A percentile compares a stretch with the other conserved stretches of the same genome.
phyloP scores from a whole-genome alignment of 2,329 filamentous ascomycete species.

The Nothophaeocryptopus gaeumannii region DNA sequence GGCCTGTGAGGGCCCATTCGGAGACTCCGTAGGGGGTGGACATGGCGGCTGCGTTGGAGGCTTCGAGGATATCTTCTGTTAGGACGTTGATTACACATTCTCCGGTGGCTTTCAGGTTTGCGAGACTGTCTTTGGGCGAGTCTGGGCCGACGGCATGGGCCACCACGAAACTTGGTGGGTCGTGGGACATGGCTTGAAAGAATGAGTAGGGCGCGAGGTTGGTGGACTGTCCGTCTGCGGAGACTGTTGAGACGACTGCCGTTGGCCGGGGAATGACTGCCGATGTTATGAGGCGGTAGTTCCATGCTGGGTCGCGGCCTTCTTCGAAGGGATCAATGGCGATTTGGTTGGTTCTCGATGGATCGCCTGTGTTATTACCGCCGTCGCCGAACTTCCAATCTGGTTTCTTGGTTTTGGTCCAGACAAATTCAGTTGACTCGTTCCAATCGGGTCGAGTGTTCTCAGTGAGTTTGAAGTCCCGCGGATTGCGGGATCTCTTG shows the following conservation, averaged over 20 bases:
- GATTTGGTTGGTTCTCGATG: constrained; percentile 58
- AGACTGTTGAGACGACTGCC: constrained; percentile 19
- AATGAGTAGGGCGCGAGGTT: constrained; percentile 33
- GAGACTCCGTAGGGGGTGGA: constrained; percentile 70
- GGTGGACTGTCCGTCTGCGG: constrained; percentile 18
- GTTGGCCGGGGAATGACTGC: constrained; percentile 38
- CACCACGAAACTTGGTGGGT: constrained; percentile 22
- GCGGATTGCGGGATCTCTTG: constrained; percentile 57
- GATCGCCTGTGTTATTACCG: constrained; percentile 53
- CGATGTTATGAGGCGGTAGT: constrained; percentile 88
- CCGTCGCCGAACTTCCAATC: constrained; percentile 63
- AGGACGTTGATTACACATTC: constrained; percentile 27
- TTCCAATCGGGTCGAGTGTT: constrained; percentile 61
- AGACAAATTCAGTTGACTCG: constrained; percentile 47
- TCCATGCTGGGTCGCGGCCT: constrained; percentile 63
- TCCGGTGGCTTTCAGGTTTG: constrained; percentile 25
- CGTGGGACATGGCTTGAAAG: constrained; percentile 29
- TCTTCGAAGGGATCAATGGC: constrained; percentile 73
- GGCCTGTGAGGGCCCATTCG: constrained; percentile 73
- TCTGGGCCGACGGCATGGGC: constrained; percentile 16
- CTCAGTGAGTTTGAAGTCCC: constrained; percentile 72
- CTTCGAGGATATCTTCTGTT: constrained; percentile 24
- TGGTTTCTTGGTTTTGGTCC: constrained; percentile 60
- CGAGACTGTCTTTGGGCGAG: constrained; percentile 23
- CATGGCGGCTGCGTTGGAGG: constrained; percentile 62